phyloP scores from a whole-genome alignment of 495 filamentous ascomycete genomes.

The Melanomma pulvis-pyrius region DNA sequence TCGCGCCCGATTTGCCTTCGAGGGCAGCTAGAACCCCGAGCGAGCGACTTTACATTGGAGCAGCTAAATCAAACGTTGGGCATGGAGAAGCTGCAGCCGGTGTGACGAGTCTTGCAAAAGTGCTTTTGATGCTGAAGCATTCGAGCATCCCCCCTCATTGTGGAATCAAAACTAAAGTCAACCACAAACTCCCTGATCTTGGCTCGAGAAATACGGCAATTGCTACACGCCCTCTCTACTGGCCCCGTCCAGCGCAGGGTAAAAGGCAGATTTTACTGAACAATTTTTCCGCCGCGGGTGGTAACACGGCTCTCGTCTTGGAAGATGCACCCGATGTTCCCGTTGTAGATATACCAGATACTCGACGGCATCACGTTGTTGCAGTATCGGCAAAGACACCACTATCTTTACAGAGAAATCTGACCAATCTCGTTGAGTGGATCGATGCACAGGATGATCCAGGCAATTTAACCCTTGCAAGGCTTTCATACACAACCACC shows the following conservation, averaged over 20 bases:
- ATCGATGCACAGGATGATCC: too few relatives aligned
- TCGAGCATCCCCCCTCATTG: conserved; percentile 23
- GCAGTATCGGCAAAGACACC: conserved; percentile 47
- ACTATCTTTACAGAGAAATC: conserved; percentile 45
- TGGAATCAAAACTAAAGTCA: conserved; percentile 20
- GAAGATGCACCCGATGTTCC: conserved; percentile 44
- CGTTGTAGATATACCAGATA: conserved; percentile 25
- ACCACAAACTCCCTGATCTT: conserved; percentile 13
- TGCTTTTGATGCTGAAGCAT: conserved; percentile 40
- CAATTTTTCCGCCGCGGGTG: conserved; percentile 42
- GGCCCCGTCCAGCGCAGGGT: too few relatives aligned
- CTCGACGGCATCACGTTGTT: conserved; percentile 40
- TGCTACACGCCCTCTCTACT: background rate
- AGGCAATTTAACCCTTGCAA: too few relatives aligned
- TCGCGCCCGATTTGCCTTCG: conserved; percentile 24
- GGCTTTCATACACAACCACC: conserved; percentile 50
- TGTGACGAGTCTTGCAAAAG: conserved; percentile 44
- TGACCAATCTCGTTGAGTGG: too few relatives aligned
- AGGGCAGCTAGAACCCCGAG: background rate
- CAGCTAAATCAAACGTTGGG: conserved; percentile 44
- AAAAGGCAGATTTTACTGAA: conserved; percentile 26
- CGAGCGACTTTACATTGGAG: conserved; percentile 43
- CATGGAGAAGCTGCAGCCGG: conserved; percentile 45
- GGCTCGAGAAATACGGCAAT: conserved; percentile 1
- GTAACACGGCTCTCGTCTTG: conserved; percentile 42